Conservation (phyloP, 257 asterid genomes). For the Solanum bulbocastanum region DNA sequence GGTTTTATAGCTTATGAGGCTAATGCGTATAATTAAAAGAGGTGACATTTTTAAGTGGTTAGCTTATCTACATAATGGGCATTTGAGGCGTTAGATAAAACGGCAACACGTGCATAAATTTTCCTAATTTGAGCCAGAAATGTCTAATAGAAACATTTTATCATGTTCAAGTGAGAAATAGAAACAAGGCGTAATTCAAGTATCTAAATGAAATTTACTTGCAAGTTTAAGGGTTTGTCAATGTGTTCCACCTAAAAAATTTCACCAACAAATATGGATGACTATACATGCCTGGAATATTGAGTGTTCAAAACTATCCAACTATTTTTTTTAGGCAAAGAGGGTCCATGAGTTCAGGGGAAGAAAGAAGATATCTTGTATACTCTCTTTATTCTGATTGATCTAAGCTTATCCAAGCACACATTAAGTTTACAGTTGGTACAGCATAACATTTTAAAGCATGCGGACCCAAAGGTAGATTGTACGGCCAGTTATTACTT, state of each 20-base stretch:
- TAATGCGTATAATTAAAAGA: background rate
- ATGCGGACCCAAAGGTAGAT: background rate
- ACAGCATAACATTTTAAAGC: background rate
- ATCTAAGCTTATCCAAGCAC: background rate
- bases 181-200: background rate
- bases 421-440: background rate
- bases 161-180: background rate
- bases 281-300: background rate
- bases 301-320: background rate
- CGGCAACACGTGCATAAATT: background rate
- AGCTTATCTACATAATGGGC: background rate
- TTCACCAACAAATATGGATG: background rate
- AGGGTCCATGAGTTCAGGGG: background rate
- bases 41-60: background rate
- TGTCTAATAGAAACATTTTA: background rate
- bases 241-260: background rate
- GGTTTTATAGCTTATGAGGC: background rate
- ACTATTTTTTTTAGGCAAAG: background rate
- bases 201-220: background rate
- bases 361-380: background rate
- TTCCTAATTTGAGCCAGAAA: background rate
- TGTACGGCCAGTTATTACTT: background rate
- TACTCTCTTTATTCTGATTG: background rate
- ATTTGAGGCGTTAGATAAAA: background rate
- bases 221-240: background rate